phyloP scores from a whole-genome alignment of 495 filamentous ascomycete species.

The Cercophora sp. region DNA sequence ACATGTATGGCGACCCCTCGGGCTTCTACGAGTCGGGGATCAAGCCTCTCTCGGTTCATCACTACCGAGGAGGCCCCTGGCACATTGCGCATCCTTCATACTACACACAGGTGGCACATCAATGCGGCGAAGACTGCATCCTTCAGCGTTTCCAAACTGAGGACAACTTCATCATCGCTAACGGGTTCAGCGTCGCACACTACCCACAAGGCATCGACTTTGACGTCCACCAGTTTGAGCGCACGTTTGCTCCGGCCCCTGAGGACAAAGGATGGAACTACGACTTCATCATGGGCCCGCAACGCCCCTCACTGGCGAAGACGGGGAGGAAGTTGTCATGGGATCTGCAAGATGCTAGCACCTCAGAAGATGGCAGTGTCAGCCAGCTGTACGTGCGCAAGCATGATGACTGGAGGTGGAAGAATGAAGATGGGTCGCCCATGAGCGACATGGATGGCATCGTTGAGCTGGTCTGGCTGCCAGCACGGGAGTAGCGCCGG shows the following conservation, averaged over 20 bases:
- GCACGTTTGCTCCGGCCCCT: slow-evolving; percentile 56
- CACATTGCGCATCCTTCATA: slow-evolving; percentile 53
- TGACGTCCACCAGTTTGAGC: slow-evolving; percentile 60
- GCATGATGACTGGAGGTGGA: slow-evolving; percentile 47
- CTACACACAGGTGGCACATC: slow-evolving; percentile 61
- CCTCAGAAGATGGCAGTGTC: slow-evolving; percentile 41
- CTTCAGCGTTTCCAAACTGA: slow-evolving; percentile 63
- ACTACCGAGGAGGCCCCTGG: slow-evolving; percentile 57
- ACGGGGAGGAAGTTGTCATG: slow-evolving; percentile 51
- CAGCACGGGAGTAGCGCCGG: slow-evolving; percentile 5
- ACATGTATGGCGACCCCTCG: slow-evolving; percentile 61
- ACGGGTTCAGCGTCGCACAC: slow-evolving; percentile 61
- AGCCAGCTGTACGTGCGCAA: slow-evolving; percentile 46
- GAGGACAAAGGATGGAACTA: slow-evolving; percentile 52
- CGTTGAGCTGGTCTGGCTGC: slow-evolving; percentile 51
- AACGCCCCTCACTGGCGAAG: slow-evolving; percentile 40
- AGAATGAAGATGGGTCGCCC: slow-evolving; percentile 33
- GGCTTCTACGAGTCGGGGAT: slow-evolving; percentile 66
- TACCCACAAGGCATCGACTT: slow-evolving; percentile 57
- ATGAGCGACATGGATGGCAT: slow-evolving; percentile 48
- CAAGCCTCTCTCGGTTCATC: slow-evolving; percentile 61
- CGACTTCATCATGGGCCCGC: slow-evolving; percentile 49
- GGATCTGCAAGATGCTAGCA: slow-evolving; percentile 45
- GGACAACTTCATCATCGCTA: slow-evolving; percentile 60
- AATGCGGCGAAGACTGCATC: slow-evolving; percentile 61